Base-by-base conservation (phyloP, 1,139 yeast species). In the Candida smagusa region DNA sequence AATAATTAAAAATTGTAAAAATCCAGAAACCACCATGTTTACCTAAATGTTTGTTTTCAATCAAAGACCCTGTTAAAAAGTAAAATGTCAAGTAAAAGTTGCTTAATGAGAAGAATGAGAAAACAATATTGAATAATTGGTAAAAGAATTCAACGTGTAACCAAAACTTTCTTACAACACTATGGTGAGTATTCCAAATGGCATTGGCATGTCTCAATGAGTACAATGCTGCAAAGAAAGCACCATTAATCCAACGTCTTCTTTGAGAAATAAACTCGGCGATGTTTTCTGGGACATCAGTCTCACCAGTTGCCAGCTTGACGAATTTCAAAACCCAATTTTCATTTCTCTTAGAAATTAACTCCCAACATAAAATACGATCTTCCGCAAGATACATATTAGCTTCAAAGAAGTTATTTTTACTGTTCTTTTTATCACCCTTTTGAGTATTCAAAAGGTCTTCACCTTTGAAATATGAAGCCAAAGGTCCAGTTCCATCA, bases 361-460 rank as follows among this genome's bases (percentile, higher is more conserved):
- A 72, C 60, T 92, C 98, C 97, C 97, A 92, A 63, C 97, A 92
- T 46, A 92, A 66, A 50, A 92, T 90, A 67, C 98, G 83, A 63
- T 92, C 98, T 64, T 92, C 98, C 0, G 98, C 98, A 42, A 92
- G 70, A 56, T 92, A 92, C 97, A 92, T 92, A 59, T 92, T 92
- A 3, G 97, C 96, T 35, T 94, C 89, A 55, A 92, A 92, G 41
- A 92, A 90, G 52, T 88, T 94, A 13, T 72, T 63, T 40, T 69
- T 71, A 44, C 65, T 65, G 43, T 70, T 71, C 28, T 57, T 53
- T 30, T 59, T 57, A 22, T 61, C 55, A 2, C 59, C 50, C 6
- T 35, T 34, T 22, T 50, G 49, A 12, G 49, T 49, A 30, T 61
- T 61, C 30, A 72, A 52, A 43, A 85, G 67, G 33, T 79, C 77